A percentile compares a stretch with the other conserved stretches of the same genome.
phyloP scores from a whole-genome alignment of 1,284 basidiomycete genomes.

The Agaricales sp. region DNA sequence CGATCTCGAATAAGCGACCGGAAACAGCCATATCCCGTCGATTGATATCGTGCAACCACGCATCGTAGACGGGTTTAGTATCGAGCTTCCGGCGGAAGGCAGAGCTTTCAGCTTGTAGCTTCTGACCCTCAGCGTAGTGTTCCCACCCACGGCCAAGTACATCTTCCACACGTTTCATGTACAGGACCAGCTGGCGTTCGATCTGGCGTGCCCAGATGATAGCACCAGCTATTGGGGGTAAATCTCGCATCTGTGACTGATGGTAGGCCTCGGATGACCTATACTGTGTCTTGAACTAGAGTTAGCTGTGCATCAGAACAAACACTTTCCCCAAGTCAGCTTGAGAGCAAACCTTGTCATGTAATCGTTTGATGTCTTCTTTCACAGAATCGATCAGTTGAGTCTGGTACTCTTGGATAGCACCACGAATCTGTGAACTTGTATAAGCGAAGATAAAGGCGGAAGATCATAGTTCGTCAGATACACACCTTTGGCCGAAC shows the following conservation, averaged over 20 bases:
- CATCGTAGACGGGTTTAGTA: slow-evolving; percentile 88
- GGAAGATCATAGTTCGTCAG: neutral
- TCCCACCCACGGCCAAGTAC: slow-evolving; percentile 99
- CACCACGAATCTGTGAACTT: slow-evolving; percentile 73
- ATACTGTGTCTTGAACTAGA: slow-evolving; percentile 86
- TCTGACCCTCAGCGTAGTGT: slow-evolving; percentile 97
- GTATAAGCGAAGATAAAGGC: neutral
- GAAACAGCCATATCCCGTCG: slow-evolving; percentile 86
- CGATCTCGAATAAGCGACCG: slow-evolving; percentile 95
- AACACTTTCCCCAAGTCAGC: neutral
- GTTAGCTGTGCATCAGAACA: neutral
- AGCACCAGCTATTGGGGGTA: slow-evolving; percentile 93
- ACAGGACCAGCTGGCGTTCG: slow-evolving; percentile 89
- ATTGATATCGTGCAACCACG: slow-evolving; percentile 94
- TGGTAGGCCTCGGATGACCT: slow-evolving; percentile 93
- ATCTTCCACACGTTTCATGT: slow-evolving; percentile 99
- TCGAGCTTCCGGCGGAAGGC: slow-evolving; percentile 96
- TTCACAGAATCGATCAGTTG: slow-evolving; percentile 97
- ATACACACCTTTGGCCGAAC: slow-evolving; percentile 91
- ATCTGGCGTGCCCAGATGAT: slow-evolving; percentile 99
- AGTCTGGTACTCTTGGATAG: slow-evolving; percentile 98
- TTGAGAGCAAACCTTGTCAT: slow-evolving; percentile 80
- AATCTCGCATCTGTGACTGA: slow-evolving; percentile 96
- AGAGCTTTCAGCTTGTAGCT: slow-evolving; percentile 84
- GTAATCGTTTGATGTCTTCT: slow-evolving; percentile 91